Base-by-base conservation (phyloP, 257 asterid species). In the Nicotiana knightiana region DNA sequence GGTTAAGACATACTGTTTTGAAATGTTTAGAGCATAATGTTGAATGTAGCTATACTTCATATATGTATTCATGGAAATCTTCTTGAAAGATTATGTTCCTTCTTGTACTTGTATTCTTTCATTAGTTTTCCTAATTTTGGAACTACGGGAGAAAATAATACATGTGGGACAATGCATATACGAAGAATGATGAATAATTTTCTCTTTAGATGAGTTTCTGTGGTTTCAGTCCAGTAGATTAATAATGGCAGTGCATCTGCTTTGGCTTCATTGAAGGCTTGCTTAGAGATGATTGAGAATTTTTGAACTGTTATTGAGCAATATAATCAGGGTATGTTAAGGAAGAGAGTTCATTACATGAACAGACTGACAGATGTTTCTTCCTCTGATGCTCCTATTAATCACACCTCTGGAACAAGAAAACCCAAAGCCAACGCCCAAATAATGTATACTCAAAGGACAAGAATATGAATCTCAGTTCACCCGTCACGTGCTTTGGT, bases 1-100 rank as follows among this genome's bases (percentile, higher is more conserved):
- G 98, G 98, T 94, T 87, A 90, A 81, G 85, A 83, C 70, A 79
- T 83, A 61, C 73, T 80, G 33, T 80, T 80, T 48, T 70, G 61
- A 71, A 70, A 46, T 46, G 59, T 21, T 71, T 46, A 10, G 37
- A 71, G 79, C 24, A 46, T 30, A 70, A n/a, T 39, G 32, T 70
- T 30, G 11, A 70, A n/a, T 39, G 46, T 70, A 39, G 46, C 79
- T 46, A 46, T 43, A 70, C 59, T 70, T 70, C 7, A 28, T 43
- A 70, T 11, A n/a, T 71, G 7, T 71, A 71, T 70, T 39, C 35
- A 70, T 70, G 18, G 58, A 43, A 39, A 43, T 70, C 58, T 70
- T 70, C 35, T 70, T 21, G 58, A 43, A 70, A 24, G 58, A 70
- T 39, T 70, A 18, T n/a, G 58, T 11, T 43, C 59, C 58, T 39